Evolutionary conservation across 192 early-diverging fungal species (phyloP), one percentile per base, ranked within the genome.

Genomic region (Gryganskiella cystojenkinii): DNA sequence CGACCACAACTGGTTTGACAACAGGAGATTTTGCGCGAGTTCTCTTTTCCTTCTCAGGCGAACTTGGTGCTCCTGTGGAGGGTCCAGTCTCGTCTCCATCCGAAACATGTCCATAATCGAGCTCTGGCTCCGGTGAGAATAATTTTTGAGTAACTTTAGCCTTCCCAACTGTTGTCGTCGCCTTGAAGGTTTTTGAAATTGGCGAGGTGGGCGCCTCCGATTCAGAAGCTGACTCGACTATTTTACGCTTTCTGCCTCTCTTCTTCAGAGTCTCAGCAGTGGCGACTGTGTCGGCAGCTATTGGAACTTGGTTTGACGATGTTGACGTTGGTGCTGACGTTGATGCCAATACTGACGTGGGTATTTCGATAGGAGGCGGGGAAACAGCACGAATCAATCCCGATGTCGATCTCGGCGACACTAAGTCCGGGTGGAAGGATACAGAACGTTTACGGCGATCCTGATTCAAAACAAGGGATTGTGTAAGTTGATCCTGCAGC

Each of bases 401-500:
- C 2, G 28, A 19, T 13, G 61, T 7, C 6, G 49, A 35, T n/a
- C 2, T 40, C 20, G 31, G 30, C 6, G 49, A 3, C 14, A 47
- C 61, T 13, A 30, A 33, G 3, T 4, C 15, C 2, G 49, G n/a
- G 20, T 50, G 24, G 20, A 22, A 19, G 7, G 49, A 9, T 20
- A 25, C 49, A 1, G 35, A 40, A 44, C 14, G 37, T 42, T 13
- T 19, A 4, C 35, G 34, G 8, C 10, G 11, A 49, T 49, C 27
- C 0, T 13, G 11, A 45, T 14, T 10, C 13, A 24, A 4, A 2
- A 13, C 24, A n/a, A 67, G 33, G 1, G 6, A 33, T 17, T 47
- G 65, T 0, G 56, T 59, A 28, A 67, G 56, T 28, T 67, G 45
- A 45, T 67, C 20, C 43, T 67, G 65, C 3, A 67, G 47, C 4